A percentile compares a stretch with the other conserved stretches of the same genome.
Evolutionary conservation across 2,329 filamentous ascomycete species (phyloP).

Genomic region (Allantophomopsis cytisporea): DNA sequence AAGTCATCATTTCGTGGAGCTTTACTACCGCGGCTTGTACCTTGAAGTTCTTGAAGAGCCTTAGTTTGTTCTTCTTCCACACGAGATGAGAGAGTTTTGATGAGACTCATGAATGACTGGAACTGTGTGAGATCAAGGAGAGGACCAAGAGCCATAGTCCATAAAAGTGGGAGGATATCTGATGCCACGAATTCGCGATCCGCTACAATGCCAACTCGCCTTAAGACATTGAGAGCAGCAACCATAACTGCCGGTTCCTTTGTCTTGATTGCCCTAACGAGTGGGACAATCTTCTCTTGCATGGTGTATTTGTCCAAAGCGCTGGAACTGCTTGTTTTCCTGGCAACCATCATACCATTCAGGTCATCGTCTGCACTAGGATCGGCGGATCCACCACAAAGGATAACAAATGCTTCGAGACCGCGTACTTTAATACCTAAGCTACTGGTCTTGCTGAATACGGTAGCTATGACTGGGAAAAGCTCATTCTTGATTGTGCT

Average conservation of each 20-base stretch:
- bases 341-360: slow-evolving; percentile 46
- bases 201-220: slow-evolving; percentile 66
- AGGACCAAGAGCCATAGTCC: slow-evolving; percentile 84
- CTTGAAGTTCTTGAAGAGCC: slow-evolving; percentile 75
- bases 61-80: slow-evolving; percentile 82
- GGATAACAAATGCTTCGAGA: slow-evolving; percentile 75
- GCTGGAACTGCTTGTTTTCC: slow-evolving; percentile 50
- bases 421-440: slow-evolving; percentile 90
- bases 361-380: slow-evolving; percentile 45
- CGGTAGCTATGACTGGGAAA: slow-evolving; percentile 79
- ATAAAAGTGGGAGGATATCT: slow-evolving; percentile 80
- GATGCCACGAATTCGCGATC: slow-evolving; percentile 87
- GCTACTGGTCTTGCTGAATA: slow-evolving; percentile 88
- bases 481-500: slow-evolving; percentile 95
- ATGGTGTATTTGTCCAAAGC: slow-evolving; percentile 96
- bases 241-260: slow-evolving; percentile 98
- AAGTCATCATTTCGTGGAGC: slow-evolving; percentile 48
- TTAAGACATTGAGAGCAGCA: slow-evolving; percentile 73
- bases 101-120: slow-evolving; percentile 76
- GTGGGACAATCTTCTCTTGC: slow-evolving; percentile 89
- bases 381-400: slow-evolving; percentile 65
- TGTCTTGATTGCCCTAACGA: slow-evolving; percentile 88
- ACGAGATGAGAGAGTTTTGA: slow-evolving; percentile 63
- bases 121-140: slow-evolving; percentile 82
- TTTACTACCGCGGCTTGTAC: slow-evolving; percentile 35